Percentiles rank a stretch among this genome's conserved stretches.
phyloP scores from a whole-genome alignment of 345 rosid species.

The Dipteronia dyeriana region DNA sequence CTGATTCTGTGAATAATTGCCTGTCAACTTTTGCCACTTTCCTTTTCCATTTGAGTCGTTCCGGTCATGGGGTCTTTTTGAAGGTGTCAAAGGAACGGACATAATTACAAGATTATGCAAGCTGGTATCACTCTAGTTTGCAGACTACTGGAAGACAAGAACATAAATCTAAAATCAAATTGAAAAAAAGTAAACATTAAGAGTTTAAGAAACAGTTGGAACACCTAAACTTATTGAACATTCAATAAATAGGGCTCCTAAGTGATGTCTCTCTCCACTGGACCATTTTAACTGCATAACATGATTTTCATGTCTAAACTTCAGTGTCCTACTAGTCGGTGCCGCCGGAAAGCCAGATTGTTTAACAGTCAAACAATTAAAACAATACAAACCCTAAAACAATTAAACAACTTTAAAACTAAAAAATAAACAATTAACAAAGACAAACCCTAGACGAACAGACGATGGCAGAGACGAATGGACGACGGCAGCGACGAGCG shows the following conservation, averaged over 20 bases:
- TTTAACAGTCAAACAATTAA: too few species aligned
- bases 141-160: not conserved
- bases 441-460: too few species aligned
- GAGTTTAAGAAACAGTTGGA: not conserved
- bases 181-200: not conserved
- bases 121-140: not conserved
- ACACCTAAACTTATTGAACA: not conserved
- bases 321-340: too few species aligned
- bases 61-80: constrained; percentile 55
- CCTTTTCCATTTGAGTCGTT: constrained; percentile 51
- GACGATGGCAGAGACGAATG: too few species aligned
- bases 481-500: too few species aligned
- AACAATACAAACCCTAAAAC: too few species aligned
- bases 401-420: too few species aligned
- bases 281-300: not conserved
- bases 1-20: constrained; percentile 25
- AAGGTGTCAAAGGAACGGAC: constrained; percentile 52
- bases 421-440: too few species aligned
- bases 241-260: not conserved
- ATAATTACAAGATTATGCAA: constrained; percentile 27
- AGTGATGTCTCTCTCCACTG: not conserved
- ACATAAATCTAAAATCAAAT: not conserved
- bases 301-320: not conserved
- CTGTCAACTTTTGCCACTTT: constrained; percentile 47
- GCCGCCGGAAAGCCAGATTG: too few species aligned